Percentiles rank a stretch among this genome's conserved stretches.
phyloP scores from a whole-genome alignment of 2,329 filamentous ascomycete genomes.

The Scolecobasidium constrictum region DNA sequence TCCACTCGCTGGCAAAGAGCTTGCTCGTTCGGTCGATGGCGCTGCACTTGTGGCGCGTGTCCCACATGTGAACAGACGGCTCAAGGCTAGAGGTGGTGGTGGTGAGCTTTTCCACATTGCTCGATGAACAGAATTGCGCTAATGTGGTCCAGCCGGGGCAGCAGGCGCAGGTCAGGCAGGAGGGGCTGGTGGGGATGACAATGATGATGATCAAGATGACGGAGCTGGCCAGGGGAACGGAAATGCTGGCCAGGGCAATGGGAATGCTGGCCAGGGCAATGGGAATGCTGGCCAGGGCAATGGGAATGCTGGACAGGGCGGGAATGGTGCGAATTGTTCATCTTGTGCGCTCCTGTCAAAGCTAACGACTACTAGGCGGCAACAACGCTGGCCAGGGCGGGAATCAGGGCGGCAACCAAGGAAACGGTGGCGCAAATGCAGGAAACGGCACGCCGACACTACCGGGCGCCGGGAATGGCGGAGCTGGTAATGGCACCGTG shows the following conservation, averaged over 20 bases:
- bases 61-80: background rate
- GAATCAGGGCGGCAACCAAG: background rate
- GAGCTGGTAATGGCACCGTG: background rate
- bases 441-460: background rate
- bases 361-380: background rate
- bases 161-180: background rate
- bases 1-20: background rate
- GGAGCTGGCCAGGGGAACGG: too few relatives aligned
- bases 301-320: too few relatives aligned
- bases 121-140: too few relatives aligned
- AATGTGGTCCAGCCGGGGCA: background rate
- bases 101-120: too few relatives aligned
- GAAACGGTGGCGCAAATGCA: background rate
- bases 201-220: background rate
- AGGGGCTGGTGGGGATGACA: background rate
- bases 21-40: background rate
- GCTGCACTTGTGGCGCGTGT: background rate
- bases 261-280: too few relatives aligned
- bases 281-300: too few relatives aligned
- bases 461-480: background rate
- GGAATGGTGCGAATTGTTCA: background rate
- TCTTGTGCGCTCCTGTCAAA: background rate
- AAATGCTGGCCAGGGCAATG: too few relatives aligned
- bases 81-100: background rate
- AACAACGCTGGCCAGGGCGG: background rate